Evolutionary conservation across 768 basidiomycete genomes (phyloP).

Genomic region (Omphalotus guepiniiformis): DNA sequence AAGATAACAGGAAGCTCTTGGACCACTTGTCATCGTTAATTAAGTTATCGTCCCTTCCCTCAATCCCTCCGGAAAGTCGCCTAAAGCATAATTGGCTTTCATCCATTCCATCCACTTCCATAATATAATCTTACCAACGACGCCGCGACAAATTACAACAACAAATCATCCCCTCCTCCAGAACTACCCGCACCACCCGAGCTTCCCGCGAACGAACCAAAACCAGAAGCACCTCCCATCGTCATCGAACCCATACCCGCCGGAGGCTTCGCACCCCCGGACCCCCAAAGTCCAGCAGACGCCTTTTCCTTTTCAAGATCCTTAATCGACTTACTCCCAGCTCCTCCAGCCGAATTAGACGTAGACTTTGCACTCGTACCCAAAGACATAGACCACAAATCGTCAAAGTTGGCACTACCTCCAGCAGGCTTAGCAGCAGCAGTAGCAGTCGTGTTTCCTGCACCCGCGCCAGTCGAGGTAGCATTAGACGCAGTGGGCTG

Average conservation of each 20-base stretch:
- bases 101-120: too few species aligned
- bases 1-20: too few species aligned
- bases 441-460: constrained; percentile 10
- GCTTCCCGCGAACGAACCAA: constrained; percentile 30
- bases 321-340: constrained; percentile 6
- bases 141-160: constrained; percentile 26
- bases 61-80: too few species aligned
- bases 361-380: constrained; percentile 38
- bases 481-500: constrained; percentile 17
- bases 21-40: too few species aligned
- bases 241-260: constrained; percentile 10
- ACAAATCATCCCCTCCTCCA: constrained; percentile 38
- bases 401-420: constrained; percentile 67
- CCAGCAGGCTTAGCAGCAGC: constrained; percentile 25
- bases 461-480: constrained; percentile 15
- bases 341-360: constrained; percentile 11
- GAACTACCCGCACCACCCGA: constrained; percentile 11
- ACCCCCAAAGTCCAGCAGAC: constrained; percentile 76
- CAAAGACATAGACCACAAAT: constrained; percentile 86
- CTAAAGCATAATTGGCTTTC: too few species aligned
- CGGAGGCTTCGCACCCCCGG: constrained; percentile 12
- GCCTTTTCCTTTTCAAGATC: constrained; percentile 10
- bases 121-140: too few species aligned
- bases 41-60: too few species aligned
- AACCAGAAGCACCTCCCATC: constrained; percentile 18